Evolutionary conservation across 1,139 yeast species (phyloP).

Genomic region (Kluyveromyces sp.): DNA sequence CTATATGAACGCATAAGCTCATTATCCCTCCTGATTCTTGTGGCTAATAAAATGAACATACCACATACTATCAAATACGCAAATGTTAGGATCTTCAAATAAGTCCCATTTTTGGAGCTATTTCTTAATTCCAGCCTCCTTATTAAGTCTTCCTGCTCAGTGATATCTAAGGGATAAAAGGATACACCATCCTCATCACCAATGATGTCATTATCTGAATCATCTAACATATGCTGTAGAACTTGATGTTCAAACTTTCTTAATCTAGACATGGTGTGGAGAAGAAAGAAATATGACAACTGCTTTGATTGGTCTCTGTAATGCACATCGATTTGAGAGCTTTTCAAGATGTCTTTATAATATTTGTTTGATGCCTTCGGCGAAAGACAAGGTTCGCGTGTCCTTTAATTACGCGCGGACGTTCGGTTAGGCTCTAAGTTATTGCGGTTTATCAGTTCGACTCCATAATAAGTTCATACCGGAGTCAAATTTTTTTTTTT

Average conservation of each 20-base stretch:
- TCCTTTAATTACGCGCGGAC: too few species aligned
- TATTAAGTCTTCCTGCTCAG: constrained; percentile 28
- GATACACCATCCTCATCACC: constrained; percentile 6
- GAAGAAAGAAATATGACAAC: too few species aligned
- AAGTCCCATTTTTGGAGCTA: constrained; percentile 14
- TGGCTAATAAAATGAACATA: constrained; percentile 18
- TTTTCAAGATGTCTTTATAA: too few species aligned
- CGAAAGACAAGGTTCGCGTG: too few species aligned
- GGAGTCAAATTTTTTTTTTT: too few species aligned
- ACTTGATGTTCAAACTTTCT: constrained; percentile 18
- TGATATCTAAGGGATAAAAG: constrained; percentile 22
- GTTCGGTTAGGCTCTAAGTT: too few species aligned
- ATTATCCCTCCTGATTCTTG: constrained; percentile 10
- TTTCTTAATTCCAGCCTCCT: constrained; percentile 20
- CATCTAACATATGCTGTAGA: constrained; percentile 10
- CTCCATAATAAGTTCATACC: too few species aligned
- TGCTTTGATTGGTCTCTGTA: too few species aligned
- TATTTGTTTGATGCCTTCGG: too few species aligned
- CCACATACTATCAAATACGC: constrained; percentile 19
- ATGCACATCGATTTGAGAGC: too few species aligned
- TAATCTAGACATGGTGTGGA: constrained; percentile 20
- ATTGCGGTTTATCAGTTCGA: too few species aligned
- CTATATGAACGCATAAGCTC: constrained; percentile 5
- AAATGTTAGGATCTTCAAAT: constrained; percentile 15
- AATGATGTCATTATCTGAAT: constrained; percentile 6